Evolutionary conservation across 2,329 filamentous ascomycete species (phyloP), one percentile per base, ranked within the genome.

Genomic region (Ophiostoma ips): DNA sequence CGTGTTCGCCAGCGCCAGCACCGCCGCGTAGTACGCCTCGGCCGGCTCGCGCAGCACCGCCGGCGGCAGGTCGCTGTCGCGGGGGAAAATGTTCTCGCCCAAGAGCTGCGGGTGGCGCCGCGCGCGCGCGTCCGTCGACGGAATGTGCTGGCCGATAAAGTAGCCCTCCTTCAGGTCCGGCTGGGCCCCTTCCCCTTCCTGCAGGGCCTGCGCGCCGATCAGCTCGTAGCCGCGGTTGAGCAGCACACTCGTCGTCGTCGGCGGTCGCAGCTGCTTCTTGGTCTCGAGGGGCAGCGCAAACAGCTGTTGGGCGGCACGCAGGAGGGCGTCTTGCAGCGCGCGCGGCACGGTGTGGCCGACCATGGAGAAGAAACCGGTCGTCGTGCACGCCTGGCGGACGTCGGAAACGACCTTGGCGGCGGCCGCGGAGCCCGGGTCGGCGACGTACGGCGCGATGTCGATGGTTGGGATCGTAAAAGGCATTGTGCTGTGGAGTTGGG

Each of bases 151-250:
- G 18, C 68, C 66, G 21, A 69, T 55, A 47, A 66, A 68, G 53
- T 63, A 70, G 2, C 66, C 65, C 59, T 74, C 71, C 55, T 73
- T 75, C 30, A 72, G 62, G 53, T 73, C 72, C 5, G 70, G 70
- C 28, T 64, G 61, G 5, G 64, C 62, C 13, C 63, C 66, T 12
- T 65, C 62, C 13, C 63, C 66, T 12, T 65, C 62, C 55, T 74
- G 69, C 10, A 72, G 59, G 2, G 65, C 67, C 53, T 75, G 70
- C 2, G 64, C 66, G 6, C 66, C 63, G 2, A 73, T 60, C 40
- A 69, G 61, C 55, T 76, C 72, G 55, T 75, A 76, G 18, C 72
- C 72, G 45, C 72, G 64, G 55, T 72, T 68, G 35, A 58, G 33
- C 8, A 38, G 33, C 8, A 38, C n/a, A n/a, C n/a, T n/a, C n/a